These are phyloP conservation scores for Cyberlindnera euphorbiiphila DNA, from an alignment of 805 yeast genomes.

Conservation along the genomic window DNA sequence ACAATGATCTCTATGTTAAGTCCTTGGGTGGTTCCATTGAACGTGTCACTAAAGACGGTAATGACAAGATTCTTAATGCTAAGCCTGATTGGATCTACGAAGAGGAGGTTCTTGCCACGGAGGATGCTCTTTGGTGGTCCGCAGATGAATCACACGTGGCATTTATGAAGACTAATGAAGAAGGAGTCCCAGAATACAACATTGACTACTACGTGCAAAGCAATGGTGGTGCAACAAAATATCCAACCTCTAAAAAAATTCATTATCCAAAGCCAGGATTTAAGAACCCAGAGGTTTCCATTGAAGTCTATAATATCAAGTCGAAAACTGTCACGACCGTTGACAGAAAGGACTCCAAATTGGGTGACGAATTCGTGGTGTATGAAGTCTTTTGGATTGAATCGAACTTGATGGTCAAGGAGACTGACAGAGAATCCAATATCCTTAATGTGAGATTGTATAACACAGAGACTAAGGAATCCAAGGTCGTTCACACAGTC, in stretches of 20 bases:
- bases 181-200: constrained; percentile 64
- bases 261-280: constrained; percentile 85
- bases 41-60: constrained; percentile 60
- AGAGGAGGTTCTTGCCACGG: constrained; percentile 75
- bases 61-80: constrained; percentile 66
- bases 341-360: constrained; percentile 18
- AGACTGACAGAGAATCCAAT: constrained; percentile 68
- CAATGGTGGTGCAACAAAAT: constrained; percentile 38
- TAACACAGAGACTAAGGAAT: constrained; percentile 30
- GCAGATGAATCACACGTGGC: constrained; percentile 63
- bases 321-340: constrained; percentile 32
- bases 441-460: constrained; percentile 48
- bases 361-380: constrained; percentile 47
- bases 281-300: constrained; percentile 63
- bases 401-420: constrained; percentile 45
- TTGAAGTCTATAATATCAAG: constrained; percentile 41
- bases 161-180: constrained; percentile 65
- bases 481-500: constrained; percentile 41
- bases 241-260: constrained; percentile 56
- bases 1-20: constrained; percentile 62
- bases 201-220: constrained; percentile 69
- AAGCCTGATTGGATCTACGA: constrained; percentile 94
- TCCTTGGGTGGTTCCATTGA: constrained; percentile 35
- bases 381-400: constrained; percentile 72
- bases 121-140: constrained; percentile 84